phyloP scores from a whole-genome alignment of 2,329 filamentous ascomycete species.

The Colletotrichum graminicola region DNA sequence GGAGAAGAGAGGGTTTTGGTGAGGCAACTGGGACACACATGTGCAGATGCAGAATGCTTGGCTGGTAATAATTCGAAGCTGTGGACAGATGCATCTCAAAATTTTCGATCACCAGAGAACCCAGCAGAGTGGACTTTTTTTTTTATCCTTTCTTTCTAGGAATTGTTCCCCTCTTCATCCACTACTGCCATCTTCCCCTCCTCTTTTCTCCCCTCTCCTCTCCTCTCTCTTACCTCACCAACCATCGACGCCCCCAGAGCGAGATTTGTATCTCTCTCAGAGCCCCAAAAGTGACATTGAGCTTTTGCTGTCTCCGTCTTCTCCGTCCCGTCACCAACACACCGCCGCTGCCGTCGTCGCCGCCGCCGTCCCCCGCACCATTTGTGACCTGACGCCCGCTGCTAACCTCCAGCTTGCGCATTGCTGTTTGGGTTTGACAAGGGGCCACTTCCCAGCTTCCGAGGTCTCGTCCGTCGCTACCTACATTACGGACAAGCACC shows the following conservation, averaged over 20 bases:
- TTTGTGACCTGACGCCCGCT: constrained; percentile 27
- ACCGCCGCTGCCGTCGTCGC: not conserved
- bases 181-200: not conserved
- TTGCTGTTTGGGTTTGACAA: constrained; percentile 30
- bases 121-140: constrained; percentile 26
- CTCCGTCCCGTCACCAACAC: constrained; percentile 14
- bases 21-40: constrained; percentile 15
- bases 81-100: constrained; percentile 38
- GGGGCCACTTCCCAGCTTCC: constrained; percentile 18
- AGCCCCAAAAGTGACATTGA: constrained; percentile 13
- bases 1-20: constrained; percentile 15
- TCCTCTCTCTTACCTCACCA: not conserved
- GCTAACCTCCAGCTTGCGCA: constrained; percentile 17
- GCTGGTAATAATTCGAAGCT: constrained; percentile 5
- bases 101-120: constrained; percentile 32
- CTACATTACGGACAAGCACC: constrained; percentile 29
- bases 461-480: constrained; percentile 18
- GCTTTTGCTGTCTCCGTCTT: constrained; percentile 22
- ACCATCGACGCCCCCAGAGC: not conserved
- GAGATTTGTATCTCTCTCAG: not conserved
- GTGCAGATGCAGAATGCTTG: constrained; percentile 13
- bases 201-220: constrained; percentile 1
- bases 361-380: not conserved
- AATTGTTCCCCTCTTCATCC: not conserved
- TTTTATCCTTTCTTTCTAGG: constrained; percentile 1